Base-by-base conservation (phyloP, 306 rosid species). In the Prosopis cineraria region DNA sequence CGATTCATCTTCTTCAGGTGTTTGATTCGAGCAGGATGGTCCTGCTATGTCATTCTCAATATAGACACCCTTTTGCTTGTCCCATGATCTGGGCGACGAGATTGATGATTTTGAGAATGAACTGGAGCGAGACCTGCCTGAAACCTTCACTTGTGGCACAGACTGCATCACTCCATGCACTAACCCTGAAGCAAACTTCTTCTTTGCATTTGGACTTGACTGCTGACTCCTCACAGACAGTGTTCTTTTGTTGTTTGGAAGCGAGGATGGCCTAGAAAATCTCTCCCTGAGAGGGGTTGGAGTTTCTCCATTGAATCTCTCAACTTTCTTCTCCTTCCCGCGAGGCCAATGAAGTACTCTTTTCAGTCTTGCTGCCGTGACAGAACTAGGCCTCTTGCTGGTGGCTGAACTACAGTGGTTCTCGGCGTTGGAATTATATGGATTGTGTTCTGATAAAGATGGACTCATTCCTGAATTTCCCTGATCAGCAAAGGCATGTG, bases 121-220 rank as follows among this genome's bases (percentile, higher is more conserved):
- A 72, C 98, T 94, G 5, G 98, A 94, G 55, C 97, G 87, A 0
- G 97, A 88, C 33, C 93, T 76, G 1, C 86, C 84, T 16, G 92
- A 94, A 73, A 81, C 85, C 36, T 82, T 79, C 31, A 77, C 83
- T 66, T 84, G 95, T 40, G 97, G 95, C 43, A 86, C 60, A 43
- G 93, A 85, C 78, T 91, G 97, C 87, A 87, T 70, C 14, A 87
- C 90, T 25, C 96, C 95, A 24, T 84, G 90, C 80, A 84, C 82
- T 52, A 91, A 41, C 27, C 97, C 98, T 1, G 93, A 87, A 22
- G 98, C 98, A 47, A 91, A 87, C 45, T 92, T 95, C 84, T 95
- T 95, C 88, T 93, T 95, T 10, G 98, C 97, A 12, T 93, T 82
- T n/a, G 99, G 99, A 86, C 99, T 95, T 27, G 99, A 88, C 25